Base-by-base conservation (phyloP, 140 eudicot species). In the Stevia rebaudiana region DNA sequence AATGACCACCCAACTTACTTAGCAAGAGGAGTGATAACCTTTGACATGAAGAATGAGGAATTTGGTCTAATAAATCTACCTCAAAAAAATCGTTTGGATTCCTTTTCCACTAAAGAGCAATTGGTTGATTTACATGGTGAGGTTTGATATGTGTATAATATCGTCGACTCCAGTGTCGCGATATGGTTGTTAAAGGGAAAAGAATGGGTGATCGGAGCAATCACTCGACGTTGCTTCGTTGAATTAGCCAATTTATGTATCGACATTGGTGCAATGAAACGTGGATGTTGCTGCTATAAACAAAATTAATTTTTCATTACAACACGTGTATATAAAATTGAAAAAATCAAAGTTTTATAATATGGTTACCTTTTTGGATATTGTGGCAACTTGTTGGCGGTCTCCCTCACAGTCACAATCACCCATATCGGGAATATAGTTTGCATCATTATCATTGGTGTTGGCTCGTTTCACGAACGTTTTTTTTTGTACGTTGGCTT, bases 121-220 rank as follows among this genome's bases (percentile, higher is more conserved):
- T 49, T 65, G 61, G 60, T 65, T 33, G 10, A 33, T 19, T 19
- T 65, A 11, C 19, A 33, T 33, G 49, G 71, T 49, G 35, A 65
- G 5, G 22, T 65, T 65, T 48, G 71, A 10, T 35, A 13, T 6
- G 71, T 10, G 21, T 65, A 33, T 33, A 11, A 30, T 30, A 8
- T 55, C 0, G 12, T 28, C 7, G 28, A 55, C n/a, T 10, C 4
- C 16, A 18, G 10, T 0, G 8, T 31, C 4, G 61, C 33, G 23
- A 16, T 65, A 19, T 65, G 71, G 71, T 48, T 49, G 40, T 31
- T 65, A 61, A 65, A 31, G 48, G 35, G 49, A 33, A 17, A 22
- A 13, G 62, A 37, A 30, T 65, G 71, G 61, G 61, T 65, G 60
- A 16, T 57, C 17, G 28, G 64, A 15, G 47, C 64, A 57, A n/a